A percentile compares a stretch with the other conserved stretches of the same genome.
These are phyloP conservation scores for Linanthus parryae DNA, from an alignment of 148 eudicot genomes.

Conservation along the genomic window DNA sequence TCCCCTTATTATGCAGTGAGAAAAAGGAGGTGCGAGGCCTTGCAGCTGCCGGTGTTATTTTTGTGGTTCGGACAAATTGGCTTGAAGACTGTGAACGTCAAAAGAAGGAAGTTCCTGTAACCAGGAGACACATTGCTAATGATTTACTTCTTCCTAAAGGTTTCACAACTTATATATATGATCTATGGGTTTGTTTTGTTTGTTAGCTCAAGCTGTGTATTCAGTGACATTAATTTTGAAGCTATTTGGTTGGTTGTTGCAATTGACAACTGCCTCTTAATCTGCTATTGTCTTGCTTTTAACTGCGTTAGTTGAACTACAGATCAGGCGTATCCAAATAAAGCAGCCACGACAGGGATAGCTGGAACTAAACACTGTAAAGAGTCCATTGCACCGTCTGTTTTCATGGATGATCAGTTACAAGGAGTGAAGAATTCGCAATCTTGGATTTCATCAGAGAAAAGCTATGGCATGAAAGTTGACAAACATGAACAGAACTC, in stretches of 20 bases:
- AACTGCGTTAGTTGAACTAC: slow-evolving; percentile 7
- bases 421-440: slow-evolving; percentile 20
- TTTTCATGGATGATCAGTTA: slow-evolving; percentile 17
- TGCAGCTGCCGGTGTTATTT: slow-evolving; percentile 81
- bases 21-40: slow-evolving; percentile 73
- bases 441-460: slow-evolving; percentile 21
- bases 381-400: slow-evolving; percentile 25
- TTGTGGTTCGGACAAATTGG: slow-evolving; percentile 61
- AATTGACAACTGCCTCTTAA: not conserved
- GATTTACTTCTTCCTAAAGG: slow-evolving; percentile 87
- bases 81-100: slow-evolving; percentile 81
- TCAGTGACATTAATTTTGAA: no score
- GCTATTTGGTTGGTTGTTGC: not conserved
- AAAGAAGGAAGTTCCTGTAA: slow-evolving; percentile 81
- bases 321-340: slow-evolving; percentile 36
- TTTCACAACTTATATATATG: slow-evolving; percentile 13
- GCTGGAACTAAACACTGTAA: slow-evolving; percentile 36
- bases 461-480: slow-evolving; percentile 22
- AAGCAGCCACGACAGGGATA: slow-evolving; percentile 28
- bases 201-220: no score
- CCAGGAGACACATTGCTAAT: slow-evolving; percentile 71
- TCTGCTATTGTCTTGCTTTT: not conserved
- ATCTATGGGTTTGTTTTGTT: slow-evolving; percentile 1
- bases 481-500: slow-evolving; percentile 18
- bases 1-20: slow-evolving; percentile 65